Evolutionary conservation across 2,329 filamentous ascomycete species (phyloP), one percentile per base, ranked within the genome.

Genomic region (Ophiostoma tasmaniense): DNA sequence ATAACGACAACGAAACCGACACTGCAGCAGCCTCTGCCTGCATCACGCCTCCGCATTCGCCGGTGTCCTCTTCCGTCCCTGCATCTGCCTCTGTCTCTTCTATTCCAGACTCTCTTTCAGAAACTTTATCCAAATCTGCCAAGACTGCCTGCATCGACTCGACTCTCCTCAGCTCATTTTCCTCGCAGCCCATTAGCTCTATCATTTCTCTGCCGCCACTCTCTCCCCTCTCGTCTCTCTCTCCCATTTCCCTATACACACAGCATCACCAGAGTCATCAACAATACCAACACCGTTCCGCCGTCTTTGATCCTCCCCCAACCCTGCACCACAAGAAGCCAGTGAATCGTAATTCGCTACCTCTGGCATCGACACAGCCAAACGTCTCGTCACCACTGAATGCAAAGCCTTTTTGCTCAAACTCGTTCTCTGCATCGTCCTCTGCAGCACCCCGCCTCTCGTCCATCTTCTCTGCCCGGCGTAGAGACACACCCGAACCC

Each of bases 11-110:
- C 52, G n/a, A 45, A 1, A 7, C 6, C 17, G 17, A 45, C 17
- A 8, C 42, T 20, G 42, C 42, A 45, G 17, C 28, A 17, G 37
- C 10, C 61, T 64, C n/a, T 64, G 30, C 61, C 30, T 64, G 30
- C 61, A 37, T 64, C 62, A 64, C 62, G 33, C 62, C 62, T 35
- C 62, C 33, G 35, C 62, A 64, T 25, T 39, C 62, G 33, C 62
- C 62, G 64, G n/a, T 39, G 3, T 7, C 8, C 8, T 17, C 50
- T 8, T 25, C n/a, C 22, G n/a, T 25, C 55, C 17, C 42, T n/a
- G 42, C 4, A 17, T 45, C 42, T 39, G 37, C 50, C n/a, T 22
- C 55, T 52, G 2, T 39, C 13, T 33, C 33, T 33, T 33, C 33
- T 33, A 33, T 33, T 8, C 52, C 52, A 59, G 22, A 42, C 7